Base-by-base conservation (phyloP, 176 grass and related monocot species). In the Elymus sibiricus region DNA sequence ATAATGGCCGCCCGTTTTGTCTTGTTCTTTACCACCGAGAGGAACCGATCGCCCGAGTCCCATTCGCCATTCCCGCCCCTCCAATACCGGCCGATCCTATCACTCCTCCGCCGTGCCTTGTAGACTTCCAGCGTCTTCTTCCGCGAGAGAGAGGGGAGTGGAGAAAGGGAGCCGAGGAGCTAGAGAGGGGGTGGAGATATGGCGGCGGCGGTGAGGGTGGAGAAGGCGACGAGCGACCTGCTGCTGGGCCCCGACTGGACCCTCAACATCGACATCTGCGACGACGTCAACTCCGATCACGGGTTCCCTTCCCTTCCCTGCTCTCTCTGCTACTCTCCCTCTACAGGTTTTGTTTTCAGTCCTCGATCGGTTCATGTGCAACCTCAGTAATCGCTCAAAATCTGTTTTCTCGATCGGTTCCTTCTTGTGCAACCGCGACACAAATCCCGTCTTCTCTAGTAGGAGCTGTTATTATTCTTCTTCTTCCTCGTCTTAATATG, bases 241-340 rank as follows among this genome's bases (percentile, higher is more conserved):
- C 83, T 97, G 74, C 86, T 94, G 77, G 92, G 80, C 10, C 95
- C 95, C 26, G 95, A 97, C 79, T 97, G 95, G 95, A 86, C 86
- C n/a, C 86, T 97, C 85, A 97, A 97, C 86, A 94, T 97, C 64
- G 92, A 94, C 51, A 97, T 97, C 88, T 97, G 92, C 92, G 95
- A 97, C 73, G 88, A 84, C 85, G 65, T 70, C 81, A 94, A 88
- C 81, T 93, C 88, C 46, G 90, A 92, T 89, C 89, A 87, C 79
- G 92, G 92, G 95, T 97, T 8, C 28, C 24, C 60, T 55, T 7
- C 12, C 11, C 4, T 49, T 49, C 46, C 46, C 46, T 16, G 1
- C 46, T 16, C 46, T 14, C 12, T 4, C 12, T 14, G n/a, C n/a
- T n/a, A n/a, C 22, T 43, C 5, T 8, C 56, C 21, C 9, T 42